Evolutionary conservation across 225 moss, liverwort and hornwort species (phyloP).

Genomic region (Takakia lepidozioides): DNA sequence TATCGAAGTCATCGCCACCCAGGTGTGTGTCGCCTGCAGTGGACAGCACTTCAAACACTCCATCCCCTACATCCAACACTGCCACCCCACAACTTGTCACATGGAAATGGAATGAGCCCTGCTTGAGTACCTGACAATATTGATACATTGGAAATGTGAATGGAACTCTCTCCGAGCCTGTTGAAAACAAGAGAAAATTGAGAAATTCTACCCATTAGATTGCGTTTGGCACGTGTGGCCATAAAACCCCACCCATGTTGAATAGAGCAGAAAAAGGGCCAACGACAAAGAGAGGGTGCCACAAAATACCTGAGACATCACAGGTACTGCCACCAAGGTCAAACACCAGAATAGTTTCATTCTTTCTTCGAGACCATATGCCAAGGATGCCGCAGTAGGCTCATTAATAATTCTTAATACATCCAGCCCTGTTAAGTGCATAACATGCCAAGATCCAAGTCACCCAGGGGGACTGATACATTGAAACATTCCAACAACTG

Average conservation of each 20-base stretch:
- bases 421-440: conserved; percentile 34
- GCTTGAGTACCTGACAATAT: neutral
- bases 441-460: too few relatives aligned
- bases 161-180: neutral
- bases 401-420: conserved; percentile 97
- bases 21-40: conserved; percentile 92
- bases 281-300: too few relatives aligned
- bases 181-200: neutral
- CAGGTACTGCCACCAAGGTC: conserved; percentile 94
- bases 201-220: too few relatives aligned
- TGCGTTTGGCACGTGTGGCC: too few relatives aligned
- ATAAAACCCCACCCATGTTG: neutral
- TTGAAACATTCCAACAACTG: conserved; percentile 4
- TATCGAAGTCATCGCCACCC: conserved; percentile 95
- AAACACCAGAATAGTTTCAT: conserved; percentile 87
- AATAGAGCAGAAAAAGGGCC: too few relatives aligned
- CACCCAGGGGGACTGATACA: too few relatives aligned
- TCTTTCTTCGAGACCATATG: conserved; percentile 88
- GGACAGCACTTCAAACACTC: conserved; percentile 84
- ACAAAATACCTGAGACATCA: conserved; percentile 69
- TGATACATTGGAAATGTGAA: neutral
- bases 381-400: conserved; percentile 85
- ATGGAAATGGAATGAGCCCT: neutral
- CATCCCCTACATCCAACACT: conserved; percentile 88
- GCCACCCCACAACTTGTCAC: conserved; percentile 13